A percentile compares a stretch with the other conserved stretches of the same genome.
Evolutionary conservation across 306 rosid species (phyloP).

Genomic region (Rosa rugosa): DNA sequence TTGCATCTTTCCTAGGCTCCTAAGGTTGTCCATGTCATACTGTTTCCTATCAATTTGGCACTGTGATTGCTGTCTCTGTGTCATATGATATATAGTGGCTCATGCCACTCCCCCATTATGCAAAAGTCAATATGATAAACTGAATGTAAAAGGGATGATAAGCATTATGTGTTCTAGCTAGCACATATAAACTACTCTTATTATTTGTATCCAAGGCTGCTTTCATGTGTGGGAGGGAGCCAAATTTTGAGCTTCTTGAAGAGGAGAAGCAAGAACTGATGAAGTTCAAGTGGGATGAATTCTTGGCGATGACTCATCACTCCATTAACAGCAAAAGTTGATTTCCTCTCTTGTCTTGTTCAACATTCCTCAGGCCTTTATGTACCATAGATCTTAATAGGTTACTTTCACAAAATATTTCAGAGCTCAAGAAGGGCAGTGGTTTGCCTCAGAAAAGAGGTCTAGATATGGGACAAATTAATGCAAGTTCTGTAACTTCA

Average conservation of each 20-base stretch:
- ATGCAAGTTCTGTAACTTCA: too few species aligned
- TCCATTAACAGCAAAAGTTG: conserved; percentile 89
- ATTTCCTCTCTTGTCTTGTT: conserved; percentile 16
- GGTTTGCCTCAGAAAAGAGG: conserved; percentile 29
- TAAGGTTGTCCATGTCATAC: neutral
- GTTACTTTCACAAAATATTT: conserved; percentile 11
- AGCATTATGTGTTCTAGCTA: neutral
- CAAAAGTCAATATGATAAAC: neutral
- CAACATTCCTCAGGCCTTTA: neutral
- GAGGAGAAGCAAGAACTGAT: conserved; percentile 72
- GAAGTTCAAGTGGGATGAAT: conserved; percentile 82
- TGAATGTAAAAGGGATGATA: neutral
- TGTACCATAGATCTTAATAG: conserved; percentile 23
- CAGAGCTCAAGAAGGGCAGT: conserved; percentile 66
- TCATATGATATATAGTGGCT: conserved; percentile 1
- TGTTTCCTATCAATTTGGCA: neutral
- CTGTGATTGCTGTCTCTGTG: neutral
- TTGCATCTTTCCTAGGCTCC: neutral
- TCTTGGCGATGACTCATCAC: conserved; percentile 72
- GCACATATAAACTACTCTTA: neutral
- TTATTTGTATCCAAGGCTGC: conserved; percentile 65
- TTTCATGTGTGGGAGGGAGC: conserved; percentile 95
- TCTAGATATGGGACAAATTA: neutral
- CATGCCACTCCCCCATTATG: neutral
- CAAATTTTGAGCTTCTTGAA: conserved; percentile 76